phyloP scores from a whole-genome alignment of 768 basidiomycete genomes.

The Pisolithus sp. region DNA sequence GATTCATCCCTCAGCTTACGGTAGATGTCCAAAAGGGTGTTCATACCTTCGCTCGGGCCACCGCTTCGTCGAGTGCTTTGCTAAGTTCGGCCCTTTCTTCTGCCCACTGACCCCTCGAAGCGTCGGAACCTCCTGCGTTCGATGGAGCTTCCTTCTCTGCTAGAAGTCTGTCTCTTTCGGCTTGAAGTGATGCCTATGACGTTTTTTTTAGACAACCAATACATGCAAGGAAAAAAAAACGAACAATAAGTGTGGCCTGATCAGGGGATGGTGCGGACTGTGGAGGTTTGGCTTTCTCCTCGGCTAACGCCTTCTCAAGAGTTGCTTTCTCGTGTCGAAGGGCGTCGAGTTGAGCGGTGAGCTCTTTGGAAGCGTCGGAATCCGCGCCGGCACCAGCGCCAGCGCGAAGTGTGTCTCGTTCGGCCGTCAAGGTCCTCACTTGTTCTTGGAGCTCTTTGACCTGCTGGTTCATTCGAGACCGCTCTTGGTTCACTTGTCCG shows the following conservation, averaged over 20 bases:
- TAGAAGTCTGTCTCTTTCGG: slow-evolving; percentile 57
- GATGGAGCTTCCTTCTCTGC: slow-evolving; percentile 46
- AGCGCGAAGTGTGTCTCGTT: slow-evolving; percentile 24
- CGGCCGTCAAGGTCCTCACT: slow-evolving; percentile 22
- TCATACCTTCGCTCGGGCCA: slow-evolving; percentile 51
- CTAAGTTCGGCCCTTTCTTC: slow-evolving; percentile 52
- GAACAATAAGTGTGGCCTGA: slow-evolving; percentile 28
- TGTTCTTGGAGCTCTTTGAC: slow-evolving; percentile 20
- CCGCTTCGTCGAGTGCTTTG: slow-evolving; percentile 54
- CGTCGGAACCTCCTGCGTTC: slow-evolving; percentile 24
- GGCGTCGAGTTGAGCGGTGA: slow-evolving; percentile 29
- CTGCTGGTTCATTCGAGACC: slow-evolving; percentile 24
- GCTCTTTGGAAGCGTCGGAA: slow-evolving; percentile 20
- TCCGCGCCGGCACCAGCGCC: slow-evolving; percentile 6
- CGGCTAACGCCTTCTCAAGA: slow-evolving; percentile 34
- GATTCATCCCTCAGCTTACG: slow-evolving; percentile 2
- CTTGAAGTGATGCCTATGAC: slow-evolving; percentile 42
- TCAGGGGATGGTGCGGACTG: slow-evolving; percentile 11
- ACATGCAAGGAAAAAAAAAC: slow-evolving; percentile 4
- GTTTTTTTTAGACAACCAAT: neutral
- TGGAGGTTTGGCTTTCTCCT: slow-evolving; percentile 28
- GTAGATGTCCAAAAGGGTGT: neutral
- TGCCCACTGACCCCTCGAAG: slow-evolving; percentile 42
- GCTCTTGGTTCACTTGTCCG: slow-evolving; percentile 20
- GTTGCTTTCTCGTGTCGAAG: slow-evolving; percentile 33